Conservation (phyloP, 176 grass and related monocot species). For the Aechmea fasciata region DNA sequence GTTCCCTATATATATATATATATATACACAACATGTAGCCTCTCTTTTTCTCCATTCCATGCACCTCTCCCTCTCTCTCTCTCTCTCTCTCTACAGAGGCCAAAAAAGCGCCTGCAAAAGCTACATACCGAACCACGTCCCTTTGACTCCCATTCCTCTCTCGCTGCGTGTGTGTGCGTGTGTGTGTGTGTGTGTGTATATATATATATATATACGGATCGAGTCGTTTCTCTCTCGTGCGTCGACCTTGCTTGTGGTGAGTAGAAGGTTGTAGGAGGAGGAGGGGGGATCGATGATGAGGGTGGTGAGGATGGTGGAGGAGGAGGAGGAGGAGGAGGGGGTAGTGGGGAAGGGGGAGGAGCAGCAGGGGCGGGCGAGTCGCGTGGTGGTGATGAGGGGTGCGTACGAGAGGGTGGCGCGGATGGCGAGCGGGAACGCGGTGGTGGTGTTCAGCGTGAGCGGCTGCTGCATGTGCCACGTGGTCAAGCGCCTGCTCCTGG, state of each 20-base stretch:
- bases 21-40: too few relatives aligned
- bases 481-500: slow-evolving; percentile 75
- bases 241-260: neutral
- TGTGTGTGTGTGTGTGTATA: too few relatives aligned
- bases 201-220: too few relatives aligned
- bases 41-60: too few relatives aligned
- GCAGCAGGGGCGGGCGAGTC: slow-evolving; percentile 19
- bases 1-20: slow-evolving; percentile 1
- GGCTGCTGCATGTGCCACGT: slow-evolving; percentile 99
- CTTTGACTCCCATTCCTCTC: slow-evolving; percentile 37
- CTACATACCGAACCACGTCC: slow-evolving; percentile 34
- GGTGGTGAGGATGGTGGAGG: neutral
- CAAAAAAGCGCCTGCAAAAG: slow-evolving; percentile 62
- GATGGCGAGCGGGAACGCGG: slow-evolving; percentile 76
- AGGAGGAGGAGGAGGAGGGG: neutral
- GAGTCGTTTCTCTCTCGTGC: too few relatives aligned
- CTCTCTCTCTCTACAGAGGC: slow-evolving; percentile 21
- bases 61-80: slow-evolving; percentile 14
- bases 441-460: slow-evolving; percentile 87
- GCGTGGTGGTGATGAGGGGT: slow-evolving; percentile 19
- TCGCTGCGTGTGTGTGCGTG: neutral
- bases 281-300: neutral
- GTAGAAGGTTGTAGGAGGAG: neutral
- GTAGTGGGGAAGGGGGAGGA: too few relatives aligned
- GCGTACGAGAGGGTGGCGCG: slow-evolving; percentile 61